Percentiles rank a stretch among this genome's conserved stretches.
These are phyloP conservation scores for Tulasnella sp. DNA, from an alignment of 768 basidiomycete genomes.

Conservation along the genomic window DNA sequence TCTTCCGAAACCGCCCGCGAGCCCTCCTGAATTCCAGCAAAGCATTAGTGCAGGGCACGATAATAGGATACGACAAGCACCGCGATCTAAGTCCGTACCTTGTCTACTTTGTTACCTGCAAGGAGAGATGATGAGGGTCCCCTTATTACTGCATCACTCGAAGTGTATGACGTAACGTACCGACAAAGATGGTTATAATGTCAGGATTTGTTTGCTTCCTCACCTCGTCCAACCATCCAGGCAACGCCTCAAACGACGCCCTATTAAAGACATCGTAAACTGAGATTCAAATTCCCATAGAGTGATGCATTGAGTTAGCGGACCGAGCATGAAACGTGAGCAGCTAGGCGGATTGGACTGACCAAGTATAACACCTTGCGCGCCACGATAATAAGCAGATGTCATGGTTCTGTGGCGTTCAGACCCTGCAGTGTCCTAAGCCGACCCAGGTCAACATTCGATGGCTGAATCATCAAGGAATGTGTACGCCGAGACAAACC, in stretches of 20 bases:
- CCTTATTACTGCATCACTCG: no score
- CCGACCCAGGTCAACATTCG: no score
- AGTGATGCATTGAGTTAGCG: background rate
- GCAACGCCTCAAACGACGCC: slow-evolving; percentile 88
- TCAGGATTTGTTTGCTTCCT: slow-evolving; percentile 84
- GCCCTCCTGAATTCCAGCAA: slow-evolving; percentile 48
- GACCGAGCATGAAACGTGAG: background rate
- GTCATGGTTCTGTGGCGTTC: slow-evolving; percentile 95
- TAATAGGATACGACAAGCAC: background rate
- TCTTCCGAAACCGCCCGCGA: slow-evolving; percentile 72
- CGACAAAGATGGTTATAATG: slow-evolving; percentile 90
- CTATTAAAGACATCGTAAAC: slow-evolving; percentile 94
- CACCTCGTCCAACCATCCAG: slow-evolving; percentile 60
- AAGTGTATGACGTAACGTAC: no score
- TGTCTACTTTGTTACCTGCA: slow-evolving; percentile 67
- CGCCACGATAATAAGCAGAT: slow-evolving; percentile 77
- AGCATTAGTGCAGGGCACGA: background rate
- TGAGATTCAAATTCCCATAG: slow-evolving; percentile 23
- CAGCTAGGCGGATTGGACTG: slow-evolving; percentile 13
- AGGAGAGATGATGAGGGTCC: no score
- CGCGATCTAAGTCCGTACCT: slow-evolving; percentile 37
- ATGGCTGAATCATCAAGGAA: no score
- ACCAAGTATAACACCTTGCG: slow-evolving; percentile 37
- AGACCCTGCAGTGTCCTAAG: slow-evolving; percentile 94
- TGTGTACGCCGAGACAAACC: background rate